Base-by-base conservation (phyloP, 108 stramenopile species). In the Discostella stelligeroides region DNA sequence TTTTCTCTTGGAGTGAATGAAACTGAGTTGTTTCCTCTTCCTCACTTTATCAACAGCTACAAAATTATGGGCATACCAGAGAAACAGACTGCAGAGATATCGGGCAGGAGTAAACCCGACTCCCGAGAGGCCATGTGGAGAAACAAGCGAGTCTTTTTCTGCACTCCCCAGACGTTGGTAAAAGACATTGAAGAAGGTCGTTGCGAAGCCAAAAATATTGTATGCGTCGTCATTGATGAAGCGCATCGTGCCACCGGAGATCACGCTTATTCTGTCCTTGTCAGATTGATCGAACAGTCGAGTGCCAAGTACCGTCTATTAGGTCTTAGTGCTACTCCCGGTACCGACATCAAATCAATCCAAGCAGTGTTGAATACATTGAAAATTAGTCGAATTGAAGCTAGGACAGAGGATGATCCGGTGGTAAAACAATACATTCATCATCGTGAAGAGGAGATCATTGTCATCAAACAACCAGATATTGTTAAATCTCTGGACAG, bases 281-380 rank as follows among this genome's bases (percentile, higher is more conserved):
- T 85, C 9, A 59, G 66, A 7, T 66, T 97, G 39, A 77, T 81
- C 23, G 63, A 68, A 28, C 63, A 67, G 6, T 60, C 83, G 7
- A 75, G 81, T 11, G 86, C 88, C 4, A 89, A 88, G 49, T 91
- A 85, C 62, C 84, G 92, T 23, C 65, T 92, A 10, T 69, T 95
- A 18, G 99, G 94, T 6, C 79, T 99, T 23, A 92, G 90, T 70
- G 99, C 99, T 2, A 98, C 99, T 5, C 99, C 99, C 8, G 99
- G 99, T 6, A 85, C 82, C 10, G 85, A 95, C 67, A 85, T 92
- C 40, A 87, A 94, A 69, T 84, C 81, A 5, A 90, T 97, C 27
- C 93, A 96, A 56, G 69, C 81, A 24, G 90, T 97, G 10, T 64
- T 96, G 17, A 48, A 80, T 21, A 88, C 85, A 43, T 67, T 98